Conservation (phyloP, 2,329 filamentous ascomycete species). For the Talaromyces piceae region DNA sequence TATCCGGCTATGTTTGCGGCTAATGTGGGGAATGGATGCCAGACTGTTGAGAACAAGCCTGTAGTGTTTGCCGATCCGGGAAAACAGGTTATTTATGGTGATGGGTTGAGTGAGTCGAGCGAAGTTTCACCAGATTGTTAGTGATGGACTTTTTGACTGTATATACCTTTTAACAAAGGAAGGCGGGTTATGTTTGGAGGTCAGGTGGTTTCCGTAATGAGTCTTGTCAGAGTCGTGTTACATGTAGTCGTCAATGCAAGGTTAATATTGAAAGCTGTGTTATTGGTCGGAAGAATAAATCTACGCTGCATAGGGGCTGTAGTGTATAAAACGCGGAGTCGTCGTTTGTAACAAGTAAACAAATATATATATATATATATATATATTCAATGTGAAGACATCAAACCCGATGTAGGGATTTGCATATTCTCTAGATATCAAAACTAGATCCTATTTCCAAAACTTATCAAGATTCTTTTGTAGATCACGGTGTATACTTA, state of each 20-base stretch:
- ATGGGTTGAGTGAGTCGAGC: neutral
- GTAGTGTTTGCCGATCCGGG: slow-evolving; percentile 62
- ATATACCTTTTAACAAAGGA: neutral
- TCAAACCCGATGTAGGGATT: neutral
- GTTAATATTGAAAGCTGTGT: no score
- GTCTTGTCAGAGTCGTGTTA: no score
- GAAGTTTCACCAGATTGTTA: slow-evolving; percentile 1
- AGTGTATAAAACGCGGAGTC: no score
- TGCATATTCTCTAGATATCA: neutral
- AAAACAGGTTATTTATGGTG: slow-evolving; percentile 7
- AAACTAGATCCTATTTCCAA: neutral
- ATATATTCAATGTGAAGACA: no score
- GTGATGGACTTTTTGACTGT: no score
- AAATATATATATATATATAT: no score
- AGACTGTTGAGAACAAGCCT: slow-evolving; percentile 50
- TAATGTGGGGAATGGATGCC: slow-evolving; percentile 37
- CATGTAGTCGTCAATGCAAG: no score
- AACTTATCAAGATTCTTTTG: no score
- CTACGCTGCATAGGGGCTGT: no score
- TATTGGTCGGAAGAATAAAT: no score
- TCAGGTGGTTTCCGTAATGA: no score
- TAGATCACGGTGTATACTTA: neutral
- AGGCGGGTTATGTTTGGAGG: neutral
- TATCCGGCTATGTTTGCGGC: slow-evolving; percentile 7
- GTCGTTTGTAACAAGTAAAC: no score